phyloP scores from a whole-genome alignment of 495 filamentous ascomycete species.

The Xylaria castorea region DNA sequence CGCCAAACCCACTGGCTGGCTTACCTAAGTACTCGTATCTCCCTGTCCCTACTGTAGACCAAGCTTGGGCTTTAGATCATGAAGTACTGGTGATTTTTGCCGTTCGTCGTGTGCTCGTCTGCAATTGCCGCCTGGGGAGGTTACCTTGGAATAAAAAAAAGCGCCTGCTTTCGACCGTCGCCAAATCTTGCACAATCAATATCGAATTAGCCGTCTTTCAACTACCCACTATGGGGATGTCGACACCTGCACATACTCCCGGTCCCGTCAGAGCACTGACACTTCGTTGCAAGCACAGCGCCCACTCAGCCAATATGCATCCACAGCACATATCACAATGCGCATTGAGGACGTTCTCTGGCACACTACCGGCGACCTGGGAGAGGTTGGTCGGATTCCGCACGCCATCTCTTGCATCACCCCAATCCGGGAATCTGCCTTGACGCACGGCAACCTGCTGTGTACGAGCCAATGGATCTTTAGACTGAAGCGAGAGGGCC shows the following conservation, averaged over 20 bases:
- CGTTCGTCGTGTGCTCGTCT: background rate
- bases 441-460: constrained; percentile 32
- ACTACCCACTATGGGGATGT: background rate
- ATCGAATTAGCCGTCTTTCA: background rate
- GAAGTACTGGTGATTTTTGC: background rate
- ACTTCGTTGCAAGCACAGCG: background rate
- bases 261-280: background rate
- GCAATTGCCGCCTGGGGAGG: no score
- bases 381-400: background rate
- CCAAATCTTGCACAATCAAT: no score
- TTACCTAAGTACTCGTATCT: background rate
- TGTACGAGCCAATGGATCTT: constrained; percentile 35
- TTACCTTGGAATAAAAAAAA: no score
- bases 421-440: constrained; percentile 17
- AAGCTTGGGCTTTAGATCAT: background rate
- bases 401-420: constrained; percentile 6
- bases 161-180: no score
- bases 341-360: background rate
- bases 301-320: background rate
- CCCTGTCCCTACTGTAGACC: background rate
- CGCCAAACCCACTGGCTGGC: background rate
- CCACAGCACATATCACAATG: background rate
- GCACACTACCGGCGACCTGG: background rate
- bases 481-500: constrained; percentile 36
- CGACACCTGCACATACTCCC: background rate